A percentile compares a stretch with the other conserved stretches of the same genome.
Evolutionary conservation across 345 rosid species (phyloP).

Genomic region (Salix exigua): DNA sequence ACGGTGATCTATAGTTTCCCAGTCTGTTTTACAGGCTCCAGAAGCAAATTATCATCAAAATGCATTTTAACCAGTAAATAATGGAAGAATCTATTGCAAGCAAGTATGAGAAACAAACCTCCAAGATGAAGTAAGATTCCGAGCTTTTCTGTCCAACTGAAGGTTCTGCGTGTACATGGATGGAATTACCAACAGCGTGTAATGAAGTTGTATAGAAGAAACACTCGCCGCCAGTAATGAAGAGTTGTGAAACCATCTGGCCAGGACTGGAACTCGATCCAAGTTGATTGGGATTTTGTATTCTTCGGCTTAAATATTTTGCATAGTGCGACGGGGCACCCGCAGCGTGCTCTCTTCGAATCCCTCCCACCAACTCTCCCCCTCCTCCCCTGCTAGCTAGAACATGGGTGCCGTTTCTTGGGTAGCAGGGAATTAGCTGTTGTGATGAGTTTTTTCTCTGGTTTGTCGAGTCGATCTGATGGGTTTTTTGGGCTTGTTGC

Average conservation of each 20-base stretch:
- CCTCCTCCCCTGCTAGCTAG: not conserved
- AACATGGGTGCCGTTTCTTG: too few relatives aligned
- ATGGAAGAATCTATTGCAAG: too few relatives aligned
- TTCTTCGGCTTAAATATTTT: conserved; percentile 27
- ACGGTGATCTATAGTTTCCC: too few relatives aligned
- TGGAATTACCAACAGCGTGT: conserved; percentile 23
- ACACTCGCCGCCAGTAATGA: conserved; percentile 12
- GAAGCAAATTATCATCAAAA: too few relatives aligned
- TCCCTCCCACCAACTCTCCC: not conserved
- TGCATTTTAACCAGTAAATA: too few relatives aligned
- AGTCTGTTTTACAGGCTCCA: too few relatives aligned
- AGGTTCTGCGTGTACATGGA: conserved; percentile 50
- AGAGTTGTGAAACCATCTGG: conserved; percentile 17
- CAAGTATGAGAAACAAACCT: too few relatives aligned
- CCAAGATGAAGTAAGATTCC: too few relatives aligned
- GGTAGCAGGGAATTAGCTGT: too few relatives aligned
- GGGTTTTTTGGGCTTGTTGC: not conserved
- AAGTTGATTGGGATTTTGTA: conserved; percentile 18
- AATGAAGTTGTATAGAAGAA: conserved; percentile 38
- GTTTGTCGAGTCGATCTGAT: not conserved
- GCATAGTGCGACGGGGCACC: conserved; percentile 11
- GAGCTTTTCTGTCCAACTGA: too few relatives aligned
- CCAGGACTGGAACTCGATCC: not conserved
- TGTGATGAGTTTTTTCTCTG: too few relatives aligned
- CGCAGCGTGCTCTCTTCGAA: not conserved